Evolutionary conservation across 1,284 basidiomycete species (phyloP), one percentile per base, ranked within the genome.

Genomic region (Megacollybia platyphylla): DNA sequence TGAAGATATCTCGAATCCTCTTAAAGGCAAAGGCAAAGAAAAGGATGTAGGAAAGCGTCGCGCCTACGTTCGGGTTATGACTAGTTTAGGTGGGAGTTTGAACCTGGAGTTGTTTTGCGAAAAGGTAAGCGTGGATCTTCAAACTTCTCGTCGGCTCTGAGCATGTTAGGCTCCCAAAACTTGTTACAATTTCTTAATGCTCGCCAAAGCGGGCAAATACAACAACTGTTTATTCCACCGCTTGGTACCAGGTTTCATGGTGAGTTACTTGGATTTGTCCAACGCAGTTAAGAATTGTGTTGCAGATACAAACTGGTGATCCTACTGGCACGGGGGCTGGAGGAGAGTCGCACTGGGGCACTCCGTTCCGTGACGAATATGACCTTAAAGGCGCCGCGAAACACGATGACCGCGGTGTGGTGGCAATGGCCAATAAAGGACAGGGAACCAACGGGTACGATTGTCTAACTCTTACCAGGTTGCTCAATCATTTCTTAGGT

Each of bases 211-310:
- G 29, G 91, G 92, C 2, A 90, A 92, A 52, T 99, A 97, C 58
- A 82, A 97, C 52, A 68, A 89, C 52, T 82, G 79, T 47, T 58
- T 86, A 27, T 99, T 98, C 61, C 94, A 99, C 57, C 79, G 94
- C 29, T 68, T 96, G 39, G 90, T 99, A 9, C 92, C 92, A 4
- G 93, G 89, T 0, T 99, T 99, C 58, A 98, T 99, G 96, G 86
- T 87, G 49, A 39, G 68, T 57, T 28, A 13, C 9, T 27, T 13
- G 45, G 36, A 13, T 11, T 4, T 41, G 37, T 36, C 10, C 11
- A 46, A 24, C 20, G 13, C 1, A 18, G n/a, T n/a, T 38, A 34
- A 29, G 17, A 38, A 44, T 13, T 47, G 6, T 11, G 13, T 35
- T 15, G 37, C 48, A 90, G 87, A 76, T 92, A 24, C 92, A 97